Evolutionary conservation across 441 rosid species (phyloP), one percentile per base, ranked within the genome.

Genomic region (Hura crepitans): DNA sequence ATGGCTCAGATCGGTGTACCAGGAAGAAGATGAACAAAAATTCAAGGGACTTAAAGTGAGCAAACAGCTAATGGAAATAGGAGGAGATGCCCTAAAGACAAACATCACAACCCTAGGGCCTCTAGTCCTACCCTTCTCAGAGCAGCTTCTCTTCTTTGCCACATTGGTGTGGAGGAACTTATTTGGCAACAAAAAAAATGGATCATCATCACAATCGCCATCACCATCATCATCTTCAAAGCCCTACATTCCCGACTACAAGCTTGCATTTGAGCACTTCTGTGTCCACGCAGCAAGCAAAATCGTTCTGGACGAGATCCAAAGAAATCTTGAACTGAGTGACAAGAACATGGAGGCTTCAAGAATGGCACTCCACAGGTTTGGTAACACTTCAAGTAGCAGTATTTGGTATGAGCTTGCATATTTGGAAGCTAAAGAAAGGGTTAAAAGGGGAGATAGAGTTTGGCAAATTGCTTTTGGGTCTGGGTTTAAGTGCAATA

Each of bases 81-180:
- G 97, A 50, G 96, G 97, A 23, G 93, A 91, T 39, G 96, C 95
- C 55, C 82, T 91, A 0, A 93, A 91, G 81, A 85, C 98, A 31
- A 93, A 93, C 90, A 91, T 91, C 80, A 93, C 98, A 53, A 91
- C 98, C 0, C 74, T 93, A 35, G 95, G 98, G 1, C 98, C 97
- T 14, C 86, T 91, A 0, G 96, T 93, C 17, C 83, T 91, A 0
- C 98, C 98, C 39, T 84, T 93, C 82, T 91, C 97, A 1, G 98
- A 93, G 82, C 97, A 93, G 79, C 85, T 93, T 75, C 61, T 87
- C 80, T 91, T 93, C 89, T 88, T 93, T 14, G 81, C 81, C 0
- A 83, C 91, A 47, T 78, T 91, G 13, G 61, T 87, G 37, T 74
- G 89, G 74, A 75, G 89, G 39, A 77, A 83, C 65, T 74, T 84